Evolutionary conservation across 2,329 filamentous ascomycete species (phyloP), one percentile per base, ranked within the genome.

Genomic region (Fusarium papillatum): DNA sequence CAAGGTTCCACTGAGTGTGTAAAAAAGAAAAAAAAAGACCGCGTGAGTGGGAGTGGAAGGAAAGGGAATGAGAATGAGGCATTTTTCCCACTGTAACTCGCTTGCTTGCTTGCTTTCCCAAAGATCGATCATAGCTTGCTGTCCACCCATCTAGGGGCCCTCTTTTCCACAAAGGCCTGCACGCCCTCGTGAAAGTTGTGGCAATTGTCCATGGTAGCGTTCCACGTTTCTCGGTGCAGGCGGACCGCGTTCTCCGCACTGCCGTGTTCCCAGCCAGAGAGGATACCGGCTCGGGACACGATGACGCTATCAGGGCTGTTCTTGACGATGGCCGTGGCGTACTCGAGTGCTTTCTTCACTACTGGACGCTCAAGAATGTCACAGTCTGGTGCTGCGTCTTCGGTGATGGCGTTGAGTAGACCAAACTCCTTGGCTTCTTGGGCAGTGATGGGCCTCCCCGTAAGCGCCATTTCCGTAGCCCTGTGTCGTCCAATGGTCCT

Each of bases 301-400:
- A 95, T 90, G 34, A 95, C 90, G 43, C 92, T 88, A 82, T 95
- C 94, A 1, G 94, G 94, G 75, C 92, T 94, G 81, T 93, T 92
- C 69, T 79, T 88, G n/a, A 88, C 89, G 75, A 95, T 90, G 78
- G 85, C 82, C 62, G 81, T 82, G 13, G 93, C 94, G 75, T 92
- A 85, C 74, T 85, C 84, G 36, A 95, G 77, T 10, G 93, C 92
- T 73, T 85, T 87, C 10, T 82, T 83, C 11, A 93, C 85, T 31
- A 92, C 87, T 13, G 85, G 83, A 1, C 77, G 70, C 19, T 80
- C 70, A 0, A 80, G 71, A 46, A 80, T 71, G 29, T 83, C 84
- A 13, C 83, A 80, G 57, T 80, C 75, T 5, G 66, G 24, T 10
- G 72, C 66, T 11, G 75, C 72, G 19, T 80, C 83, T 19, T 80